Conservation (phyloP, 768 basidiomycete genomes). For the Leccinum boreale region DNA sequence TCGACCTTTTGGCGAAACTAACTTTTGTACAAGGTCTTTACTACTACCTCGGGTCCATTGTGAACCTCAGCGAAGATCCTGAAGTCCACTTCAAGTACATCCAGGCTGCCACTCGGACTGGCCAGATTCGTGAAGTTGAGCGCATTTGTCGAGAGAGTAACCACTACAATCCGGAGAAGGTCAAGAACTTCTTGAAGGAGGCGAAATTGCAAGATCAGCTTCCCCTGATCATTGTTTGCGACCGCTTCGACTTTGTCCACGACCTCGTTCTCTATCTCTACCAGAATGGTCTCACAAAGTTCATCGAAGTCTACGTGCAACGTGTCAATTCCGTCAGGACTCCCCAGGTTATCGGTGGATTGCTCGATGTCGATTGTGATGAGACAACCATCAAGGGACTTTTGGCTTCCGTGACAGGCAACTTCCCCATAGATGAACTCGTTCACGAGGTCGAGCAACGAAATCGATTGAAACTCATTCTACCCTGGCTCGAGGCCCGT, state of each 20-base stretch:
- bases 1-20: background rate
- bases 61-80: slow-evolving; percentile 93
- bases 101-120: slow-evolving; percentile 96
- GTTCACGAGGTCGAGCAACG: slow-evolving; percentile 96
- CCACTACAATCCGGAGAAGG: slow-evolving; percentile 97
- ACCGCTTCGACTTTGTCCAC: slow-evolving; percentile 99
- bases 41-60: slow-evolving; percentile 97
- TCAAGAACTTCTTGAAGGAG: slow-evolving; percentile 99
- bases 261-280: slow-evolving; percentile 98
- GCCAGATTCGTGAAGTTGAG: slow-evolving; percentile 98
- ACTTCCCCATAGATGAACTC: slow-evolving; percentile 97
- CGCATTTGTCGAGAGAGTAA: slow-evolving; percentile 98
- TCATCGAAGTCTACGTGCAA: slow-evolving; percentile 99
- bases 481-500: slow-evolving; percentile 94
- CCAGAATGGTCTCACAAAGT: slow-evolving; percentile 93
- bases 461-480: slow-evolving; percentile 92
- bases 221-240: slow-evolving; percentile 99
- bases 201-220: slow-evolving; percentile 95
- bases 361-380: slow-evolving; percentile 97
- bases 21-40: slow-evolving; percentile 63
- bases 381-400: slow-evolving; percentile 93
- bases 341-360: slow-evolving; percentile 93
- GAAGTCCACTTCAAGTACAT: slow-evolving; percentile 99
- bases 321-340: slow-evolving; percentile 96
- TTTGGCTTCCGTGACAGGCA: slow-evolving; percentile 91